Percentiles rank a stretch among this genome's conserved stretches.
phyloP scores from a whole-genome alignment of 1,139 yeast genomes.

The Lodderomyces oxycetoniae region DNA sequence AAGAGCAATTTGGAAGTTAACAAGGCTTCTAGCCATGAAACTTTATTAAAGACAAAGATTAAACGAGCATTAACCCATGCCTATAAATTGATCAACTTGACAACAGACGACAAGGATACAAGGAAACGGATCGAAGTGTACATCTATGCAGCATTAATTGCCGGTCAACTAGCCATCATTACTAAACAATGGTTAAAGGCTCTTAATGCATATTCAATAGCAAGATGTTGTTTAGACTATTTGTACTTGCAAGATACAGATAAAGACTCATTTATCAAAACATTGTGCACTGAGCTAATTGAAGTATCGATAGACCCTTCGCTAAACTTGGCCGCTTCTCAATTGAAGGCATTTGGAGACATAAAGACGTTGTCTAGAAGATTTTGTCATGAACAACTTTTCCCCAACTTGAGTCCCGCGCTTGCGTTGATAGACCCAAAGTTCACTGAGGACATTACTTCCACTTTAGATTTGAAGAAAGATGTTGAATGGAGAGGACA shows the following conservation, averaged over 20 bases:
- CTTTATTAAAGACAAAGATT: constrained; percentile 60
- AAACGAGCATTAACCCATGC: constrained; percentile 55
- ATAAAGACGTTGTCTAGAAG: constrained; percentile 45
- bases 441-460: constrained; percentile 35
- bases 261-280: constrained; percentile 29
- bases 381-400: constrained; percentile 30
- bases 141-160: constrained; percentile 54
- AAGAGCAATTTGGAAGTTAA: constrained; percentile 53
- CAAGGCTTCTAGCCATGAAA: constrained; percentile 40
- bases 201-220: constrained; percentile 50
- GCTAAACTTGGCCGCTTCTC: constrained; percentile 53
- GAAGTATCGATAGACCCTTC: constrained; percentile 67
- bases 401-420: constrained; percentile 33
- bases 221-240: constrained; percentile 57
- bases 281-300: constrained; percentile 51
- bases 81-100: constrained; percentile 39
- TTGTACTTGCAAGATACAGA: constrained; percentile 24
- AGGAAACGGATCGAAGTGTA: constrained; percentile 47
- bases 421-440: constrained; percentile 42
- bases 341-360: constrained; percentile 36
- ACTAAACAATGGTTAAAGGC: constrained; percentile 57
- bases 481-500: constrained; percentile 68
- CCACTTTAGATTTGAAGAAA: constrained; percentile 25
- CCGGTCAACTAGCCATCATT: constrained; percentile 56
- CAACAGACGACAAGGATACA: constrained; percentile 25